A percentile compares a stretch with the other conserved stretches of the same genome.
These are phyloP conservation scores for Xylaria arbuscula DNA, from an alignment of 2,329 filamentous ascomycete species.

Conservation along the genomic window DNA sequence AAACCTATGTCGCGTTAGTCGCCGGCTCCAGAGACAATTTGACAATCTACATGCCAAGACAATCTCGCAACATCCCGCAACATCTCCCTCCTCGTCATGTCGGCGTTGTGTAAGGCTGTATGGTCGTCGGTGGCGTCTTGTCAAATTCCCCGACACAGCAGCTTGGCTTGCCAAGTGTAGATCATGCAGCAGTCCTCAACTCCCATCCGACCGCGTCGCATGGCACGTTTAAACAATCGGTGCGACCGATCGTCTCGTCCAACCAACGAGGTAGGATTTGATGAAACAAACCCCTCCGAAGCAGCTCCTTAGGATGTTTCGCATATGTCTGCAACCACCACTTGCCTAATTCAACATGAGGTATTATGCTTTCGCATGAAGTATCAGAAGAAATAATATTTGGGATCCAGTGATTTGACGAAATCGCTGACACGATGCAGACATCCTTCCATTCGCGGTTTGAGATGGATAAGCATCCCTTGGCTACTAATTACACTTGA, in stretches of 20 bases:
- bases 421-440: neutral
- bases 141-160: constrained; percentile 6
- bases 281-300: constrained; percentile 29
- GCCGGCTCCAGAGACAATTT: neutral
- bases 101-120: neutral
- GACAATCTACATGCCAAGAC: neutral
- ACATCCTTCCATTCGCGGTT: neutral
- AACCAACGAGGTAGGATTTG: constrained; percentile 8
- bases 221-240: constrained; percentile 22
- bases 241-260: constrained; percentile 18
- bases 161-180: constrained; percentile 19
- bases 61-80: neutral
- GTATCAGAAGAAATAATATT: neutral
- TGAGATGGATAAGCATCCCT: too few species aligned
- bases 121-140: constrained; percentile 9
- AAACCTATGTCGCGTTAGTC: neutral
- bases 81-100: neutral
- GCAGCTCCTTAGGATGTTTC: constrained; percentile 26
- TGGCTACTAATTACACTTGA: neutral
- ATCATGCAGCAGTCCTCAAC: constrained; percentile 20
- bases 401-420: neutral
- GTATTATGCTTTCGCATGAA: neutral
- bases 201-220: constrained; percentile 13
- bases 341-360: constrained; percentile 20
- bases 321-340: constrained; percentile 21